Base-by-base conservation (phyloP, 2,329 filamentous ascomycete genomes). In the Phaeophleospora eucalypticola region DNA sequence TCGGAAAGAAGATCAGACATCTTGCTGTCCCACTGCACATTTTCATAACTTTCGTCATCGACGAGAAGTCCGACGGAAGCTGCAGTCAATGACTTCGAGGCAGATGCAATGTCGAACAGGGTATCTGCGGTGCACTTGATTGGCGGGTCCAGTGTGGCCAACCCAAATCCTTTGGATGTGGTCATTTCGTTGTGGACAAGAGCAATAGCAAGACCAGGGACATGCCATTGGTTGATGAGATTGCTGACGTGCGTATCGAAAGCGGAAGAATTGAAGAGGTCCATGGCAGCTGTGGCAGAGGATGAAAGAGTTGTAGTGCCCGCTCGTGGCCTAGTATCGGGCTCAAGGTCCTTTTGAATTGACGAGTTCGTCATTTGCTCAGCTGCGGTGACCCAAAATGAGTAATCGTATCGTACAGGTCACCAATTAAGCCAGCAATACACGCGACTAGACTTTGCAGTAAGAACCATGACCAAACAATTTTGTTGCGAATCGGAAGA, bases 21-120 rank as follows among this genome's bases (percentile, higher is more conserved):
- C 2, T 69, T 68, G 1, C 75, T 74, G 2, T 66, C 59, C 74
- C 76, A 81, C 29, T 71, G 65, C 2, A 73, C 54, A 2, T 68
- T 48, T 12, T 65, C 60, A 46, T 61, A 65, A 0, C 67, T 61
- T 43, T 58, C 66, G 6, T 74, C 66, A n/a, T 71, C 69, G 4
- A 79, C 65, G 6, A 81, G 70, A 2, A 79, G 58, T 1, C 74
- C 70, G 2, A 83, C 59, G 0, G 70, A 67, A 1, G 77, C 77
- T 1, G 74, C 71, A 0, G 73, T 75, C 38, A 79, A 71, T 2
- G 77, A 74, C 58, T 83, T 83, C 16, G 77, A 79, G 1, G 72
- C 80, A 35, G 77, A 80, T 2, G 72, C 80, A 2, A 68, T 70
- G 48, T 76, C 78, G 64, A 77, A 82, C 2, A 82, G 66, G 0